A percentile compares a stretch with the other conserved stretches of the same genome.
Evolutionary conservation across 768 basidiomycete genomes (phyloP).

Genomic region (Chlorophyllum brunneum): DNA sequence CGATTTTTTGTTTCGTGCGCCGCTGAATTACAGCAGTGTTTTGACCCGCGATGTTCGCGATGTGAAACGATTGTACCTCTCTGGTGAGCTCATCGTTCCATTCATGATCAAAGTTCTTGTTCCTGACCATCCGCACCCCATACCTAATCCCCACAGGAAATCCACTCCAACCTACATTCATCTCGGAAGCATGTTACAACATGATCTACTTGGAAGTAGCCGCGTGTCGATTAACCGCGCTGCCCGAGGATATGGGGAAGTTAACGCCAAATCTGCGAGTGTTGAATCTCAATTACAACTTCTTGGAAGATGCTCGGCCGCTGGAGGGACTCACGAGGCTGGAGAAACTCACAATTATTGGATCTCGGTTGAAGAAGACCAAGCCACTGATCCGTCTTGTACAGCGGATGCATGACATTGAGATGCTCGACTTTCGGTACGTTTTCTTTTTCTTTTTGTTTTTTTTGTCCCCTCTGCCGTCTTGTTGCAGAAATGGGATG

Average conservation of each 20-base stretch:
- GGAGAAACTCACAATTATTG: conserved; percentile 84
- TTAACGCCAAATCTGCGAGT: conserved; percentile 83
- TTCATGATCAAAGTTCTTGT: conserved; percentile 9
- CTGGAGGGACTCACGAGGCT: conserved; percentile 73
- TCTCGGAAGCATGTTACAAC: conserved; percentile 79
- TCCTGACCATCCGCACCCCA: conserved; percentile 9
- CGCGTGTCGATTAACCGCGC: conserved; percentile 69
- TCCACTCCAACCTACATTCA: conserved; percentile 55
- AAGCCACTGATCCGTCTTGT: conserved; percentile 71
- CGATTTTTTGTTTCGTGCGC: conserved; percentile 10
- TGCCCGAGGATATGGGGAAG: conserved; percentile 64
- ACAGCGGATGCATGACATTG: conserved; percentile 70
- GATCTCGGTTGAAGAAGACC: conserved; percentile 72
- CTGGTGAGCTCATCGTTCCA: conserved; percentile 54
- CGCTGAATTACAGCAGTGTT: conserved; percentile 30
- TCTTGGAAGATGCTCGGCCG: conserved; percentile 67
- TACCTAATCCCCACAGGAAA: conserved; percentile 51
- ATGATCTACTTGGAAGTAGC: conserved; percentile 91
- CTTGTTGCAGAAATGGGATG: too few relatives aligned
- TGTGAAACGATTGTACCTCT: conserved; percentile 91
- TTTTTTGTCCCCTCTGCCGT: too few relatives aligned
- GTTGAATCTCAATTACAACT: conserved; percentile 97
- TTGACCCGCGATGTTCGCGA: conserved; percentile 77
- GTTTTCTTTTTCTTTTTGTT: conserved; percentile 17
- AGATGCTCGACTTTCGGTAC: conserved; percentile 88